Evolutionary conservation across 2,329 filamentous ascomycete genomes (phyloP), one percentile per base, ranked within the genome.

Genomic region (Xylariaceae sp.): DNA sequence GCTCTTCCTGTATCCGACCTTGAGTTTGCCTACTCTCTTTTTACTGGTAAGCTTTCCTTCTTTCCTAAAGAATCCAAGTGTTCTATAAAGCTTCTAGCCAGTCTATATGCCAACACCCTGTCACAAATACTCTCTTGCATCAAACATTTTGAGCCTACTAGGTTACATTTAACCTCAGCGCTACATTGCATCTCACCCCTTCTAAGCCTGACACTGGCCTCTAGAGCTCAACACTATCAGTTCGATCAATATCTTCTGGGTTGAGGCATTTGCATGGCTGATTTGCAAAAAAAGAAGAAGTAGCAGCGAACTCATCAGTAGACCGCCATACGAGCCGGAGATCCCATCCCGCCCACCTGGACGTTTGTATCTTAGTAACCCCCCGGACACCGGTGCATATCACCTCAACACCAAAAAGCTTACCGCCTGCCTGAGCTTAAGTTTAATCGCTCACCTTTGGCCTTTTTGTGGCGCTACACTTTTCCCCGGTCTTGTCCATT

Each of bases 381-480:
- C 45, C 21, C 46, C 55, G 58, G 46, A 49, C 21, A 41, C 46
- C 48, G 51, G 45, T 11, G 24, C 41, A 29, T 28, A 6, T 31
- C 28, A 31, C 28, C 28, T 31, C n/a, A n/a, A n/a, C n/a, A n/a
- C n/a, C n/a, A n/a, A 28, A 40, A 33, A 43, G 24, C 19, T 44
- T 5, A 24, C 26, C 33, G 28, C 31, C 3, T 36, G 6, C 23
- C 40, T 36, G 12, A 19, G 26, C 28, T 31, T 31, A 31, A 31
- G n/a, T 51, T 50, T 51, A 51, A 52, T 58, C 51, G 36, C 54
- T 58, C 50, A 49, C 34, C 16, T 8, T 29, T 41, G 24, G 51
- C 29, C 12, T 21, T 40, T 39, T 23, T n/a, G 39, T 43, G 31
- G 45, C 52, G 33, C 21, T 41, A 39, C 17, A 33, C 29, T 31